Evolutionary conservation across 2,329 filamentous ascomycete genomes (phyloP).

Genomic region (Cordyceps fumosorosea): DNA sequence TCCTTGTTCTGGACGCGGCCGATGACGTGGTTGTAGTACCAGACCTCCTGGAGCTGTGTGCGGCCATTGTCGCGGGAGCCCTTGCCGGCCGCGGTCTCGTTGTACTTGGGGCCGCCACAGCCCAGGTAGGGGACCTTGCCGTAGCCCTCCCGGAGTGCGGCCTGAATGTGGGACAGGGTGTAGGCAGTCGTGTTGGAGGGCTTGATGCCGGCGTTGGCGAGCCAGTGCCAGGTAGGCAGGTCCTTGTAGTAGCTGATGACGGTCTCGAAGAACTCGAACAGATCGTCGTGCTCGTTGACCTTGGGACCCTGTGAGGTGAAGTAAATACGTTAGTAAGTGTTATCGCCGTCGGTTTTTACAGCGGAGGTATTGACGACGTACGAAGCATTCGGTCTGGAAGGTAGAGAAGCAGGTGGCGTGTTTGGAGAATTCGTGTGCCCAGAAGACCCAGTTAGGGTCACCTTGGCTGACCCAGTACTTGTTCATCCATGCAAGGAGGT

Average conservation of each 20-base stretch:
- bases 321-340: not conserved
- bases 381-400: slow-evolving; percentile 59
- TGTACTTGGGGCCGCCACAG: slow-evolving; percentile 54
- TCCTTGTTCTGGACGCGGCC: slow-evolving; percentile 49
- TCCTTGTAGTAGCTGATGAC: slow-evolving; percentile 49
- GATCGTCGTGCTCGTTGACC: slow-evolving; percentile 49
- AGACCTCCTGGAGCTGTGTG: slow-evolving; percentile 55
- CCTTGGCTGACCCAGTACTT: slow-evolving; percentile 55
- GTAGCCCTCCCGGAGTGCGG: slow-evolving; percentile 41
- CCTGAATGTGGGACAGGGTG: slow-evolving; percentile 45
- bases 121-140: slow-evolving; percentile 54
- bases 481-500: slow-evolving; percentile 60
- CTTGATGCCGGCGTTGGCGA: slow-evolving; percentile 44
- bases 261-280: slow-evolving; percentile 58
- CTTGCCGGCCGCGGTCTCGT: slow-evolving; percentile 50
- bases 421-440: slow-evolving; percentile 63
- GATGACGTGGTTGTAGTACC: slow-evolving; percentile 59
- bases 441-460: slow-evolving; percentile 52
- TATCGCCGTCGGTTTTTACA: not conserved
- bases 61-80: slow-evolving; percentile 48
- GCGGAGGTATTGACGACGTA: slow-evolving; percentile 14
- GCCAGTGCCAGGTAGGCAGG: slow-evolving; percentile 55
- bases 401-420: slow-evolving; percentile 62
- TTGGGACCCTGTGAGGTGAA: slow-evolving; percentile 35
- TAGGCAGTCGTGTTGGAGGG: slow-evolving; percentile 55